Evolutionary conservation across 2,329 filamentous ascomycete species (phyloP).

Genomic region (Colletotrichum siamense): DNA sequence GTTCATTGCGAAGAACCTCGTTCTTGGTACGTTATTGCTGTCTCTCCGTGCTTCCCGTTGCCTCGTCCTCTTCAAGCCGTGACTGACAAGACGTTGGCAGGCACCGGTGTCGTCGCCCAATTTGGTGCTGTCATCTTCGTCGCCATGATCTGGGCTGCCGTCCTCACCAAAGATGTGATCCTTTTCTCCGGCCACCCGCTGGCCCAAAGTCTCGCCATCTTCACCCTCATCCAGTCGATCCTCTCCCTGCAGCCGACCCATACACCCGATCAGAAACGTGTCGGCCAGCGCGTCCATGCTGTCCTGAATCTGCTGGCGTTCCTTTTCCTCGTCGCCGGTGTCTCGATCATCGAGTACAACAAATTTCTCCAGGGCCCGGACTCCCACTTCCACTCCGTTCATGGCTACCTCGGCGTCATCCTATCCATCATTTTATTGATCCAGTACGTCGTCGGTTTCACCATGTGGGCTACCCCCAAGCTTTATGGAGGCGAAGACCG

Average conservation of each 20-base stretch:
- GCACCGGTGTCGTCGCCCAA: conserved; percentile 83
- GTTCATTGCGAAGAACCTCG: conserved; percentile 72
- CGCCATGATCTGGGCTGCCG: conserved; percentile 77
- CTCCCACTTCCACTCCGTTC: conserved; percentile 78
- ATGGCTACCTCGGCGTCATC: conserved; percentile 82
- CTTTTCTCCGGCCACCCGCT: conserved; percentile 92
- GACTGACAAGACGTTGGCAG: conserved; percentile 48
- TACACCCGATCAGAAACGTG: conserved; percentile 73
- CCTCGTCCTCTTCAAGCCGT: background rate
- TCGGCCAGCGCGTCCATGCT: conserved; percentile 68
- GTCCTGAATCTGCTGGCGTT: conserved; percentile 71
- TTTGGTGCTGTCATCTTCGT: conserved; percentile 77
- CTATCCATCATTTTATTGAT: conserved; percentile 73
- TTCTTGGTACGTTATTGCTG: conserved; percentile 69
- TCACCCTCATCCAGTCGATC: conserved; percentile 80
- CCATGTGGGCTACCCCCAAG: conserved; percentile 77
- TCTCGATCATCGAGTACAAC: conserved; percentile 81
- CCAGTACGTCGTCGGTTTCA: conserved; percentile 81
- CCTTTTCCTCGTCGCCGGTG: conserved; percentile 65
- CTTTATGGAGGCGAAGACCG: conserved; percentile 81
- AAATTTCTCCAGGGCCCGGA: conserved; percentile 70
- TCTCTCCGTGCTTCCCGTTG: conserved; percentile 32
- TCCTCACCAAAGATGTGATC: conserved; percentile 74
- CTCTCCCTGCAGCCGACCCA: conserved; percentile 89
- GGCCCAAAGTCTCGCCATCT: conserved; percentile 68